A percentile compares a stretch with the other conserved stretches of the same genome.
phyloP scores from a whole-genome alignment of 176 grass and related monocot genomes.

The Carex scoparia region DNA sequence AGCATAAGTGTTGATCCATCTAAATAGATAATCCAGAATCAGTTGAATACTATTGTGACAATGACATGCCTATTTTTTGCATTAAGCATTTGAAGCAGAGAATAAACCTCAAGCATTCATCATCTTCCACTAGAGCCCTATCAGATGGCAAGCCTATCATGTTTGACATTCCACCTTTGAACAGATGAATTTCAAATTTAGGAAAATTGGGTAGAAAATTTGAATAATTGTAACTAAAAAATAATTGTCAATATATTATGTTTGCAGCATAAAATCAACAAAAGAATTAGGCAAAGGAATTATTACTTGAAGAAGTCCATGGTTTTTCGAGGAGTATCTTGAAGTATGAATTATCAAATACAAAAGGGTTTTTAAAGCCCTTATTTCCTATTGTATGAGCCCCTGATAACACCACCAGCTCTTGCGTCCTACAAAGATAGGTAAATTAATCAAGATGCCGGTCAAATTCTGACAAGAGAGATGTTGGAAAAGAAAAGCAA shows the following conservation, averaged over 20 bases:
- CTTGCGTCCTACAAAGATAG: conserved; percentile 41
- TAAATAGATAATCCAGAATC: conserved; percentile 23
- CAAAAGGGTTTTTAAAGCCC: conserved; percentile 65
- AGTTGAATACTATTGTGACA: conserved; percentile 1
- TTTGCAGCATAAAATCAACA: neutral
- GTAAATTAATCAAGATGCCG: neutral
- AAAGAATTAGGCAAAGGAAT: neutral
- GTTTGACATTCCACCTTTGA: conserved; percentile 65
- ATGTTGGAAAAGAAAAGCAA: neutral
- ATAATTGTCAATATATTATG: neutral
- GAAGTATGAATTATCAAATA: conserved; percentile 76
- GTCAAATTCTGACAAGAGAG: neutral
- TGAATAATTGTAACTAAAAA: neutral
- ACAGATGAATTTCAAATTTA: conserved; percentile 11
- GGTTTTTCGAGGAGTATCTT: conserved; percentile 84
- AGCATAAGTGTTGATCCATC: conserved; percentile 79
- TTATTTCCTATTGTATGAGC: conserved; percentile 89
- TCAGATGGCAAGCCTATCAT: conserved; percentile 77
- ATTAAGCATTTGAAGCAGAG: neutral
- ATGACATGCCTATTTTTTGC: neutral
- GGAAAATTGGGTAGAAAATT: neutral
- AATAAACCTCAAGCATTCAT: conserved; percentile 74
- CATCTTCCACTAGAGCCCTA: conserved; percentile 70
- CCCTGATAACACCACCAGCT: conserved; percentile 77
- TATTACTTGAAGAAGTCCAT: conserved; percentile 52